Evolutionary conservation across 2,329 filamentous ascomycete genomes (phyloP), one percentile per base, ranked within the genome.

Genomic region (Diaporthe australafricana): DNA sequence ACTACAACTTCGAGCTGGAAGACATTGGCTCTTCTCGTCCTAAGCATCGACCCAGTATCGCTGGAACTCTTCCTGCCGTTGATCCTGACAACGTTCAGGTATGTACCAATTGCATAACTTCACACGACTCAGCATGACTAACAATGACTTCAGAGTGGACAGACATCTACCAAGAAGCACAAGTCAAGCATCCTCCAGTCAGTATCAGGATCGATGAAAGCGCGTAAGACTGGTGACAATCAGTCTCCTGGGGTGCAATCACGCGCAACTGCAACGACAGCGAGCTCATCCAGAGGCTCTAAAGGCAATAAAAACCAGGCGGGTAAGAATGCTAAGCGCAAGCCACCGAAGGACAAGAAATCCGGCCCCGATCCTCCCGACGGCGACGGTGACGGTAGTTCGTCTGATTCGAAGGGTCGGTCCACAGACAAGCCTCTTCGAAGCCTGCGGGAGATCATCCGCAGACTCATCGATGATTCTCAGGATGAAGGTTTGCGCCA

Each of bases 381-480:
- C 11, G 66, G 52, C 3, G 30, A 4, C 8, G 42, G 35, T n/a
- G 40, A n/a, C n/a, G n/a, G n/a, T n/a, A n/a, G n/a, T n/a, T 22
- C 25, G 2, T 17, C 30, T 32, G n/a, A 38, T 3, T 16, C 17
- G 1, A 16, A 60, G 3, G 22, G 32, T 40, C 38, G 38, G 2
- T 40, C 42, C 7, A 16, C 38, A n/a, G n/a, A 38, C 17, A 53
- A 48, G 11, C 72, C 72, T n/a, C 45, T 70, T 7, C 57, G 22
- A 20, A 30, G 32, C 3, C 52, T 73, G 16, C 66, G 57, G 17
- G 65, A 69, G 1, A 73, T 73, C 30, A 67, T 70, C 1, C 5
- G 16, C 1, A 57, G 32, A 6, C 32, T 73, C 27, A 35, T 67
- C 7, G 25, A 48, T 5, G 27, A 27, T n/a, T 38, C 72, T 14